Evolutionary conservation across 768 basidiomycete species (phyloP), one percentile per base, ranked within the genome.

Genomic region (Termitomyces sp.): DNA sequence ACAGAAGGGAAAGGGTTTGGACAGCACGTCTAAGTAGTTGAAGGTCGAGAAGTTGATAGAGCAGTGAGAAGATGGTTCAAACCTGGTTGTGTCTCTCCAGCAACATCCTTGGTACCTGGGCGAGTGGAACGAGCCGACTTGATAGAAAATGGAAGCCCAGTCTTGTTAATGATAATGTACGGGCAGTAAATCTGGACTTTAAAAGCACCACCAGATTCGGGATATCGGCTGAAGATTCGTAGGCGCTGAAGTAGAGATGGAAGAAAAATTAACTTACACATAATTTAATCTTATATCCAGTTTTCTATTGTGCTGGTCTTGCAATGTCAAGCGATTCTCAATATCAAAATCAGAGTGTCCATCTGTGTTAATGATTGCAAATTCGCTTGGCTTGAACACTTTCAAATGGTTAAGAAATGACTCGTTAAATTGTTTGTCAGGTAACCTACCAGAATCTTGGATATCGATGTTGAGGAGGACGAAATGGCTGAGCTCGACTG

Each of bases 331-430:
- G 37, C 75, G 79, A 51, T 77, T 81, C 70, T 95, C 97, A 54
- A 84, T 78, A 58, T 88, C 89, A 61, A 94, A 93, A 70, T 94
- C 94, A 3, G 94, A 89, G 54, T 91, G 84, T 30, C 85, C 86
- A 67, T 97, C 94, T 15, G 91, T 92, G 66, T 94, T 98, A 72
- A 99, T 95, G 70, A 99, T 98, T 3, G 94, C 89, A 63, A 97
- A 99, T 57, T 98, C 95, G 67, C 94, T 96, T 15, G 93, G 88
- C 65, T 89, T 89, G 75, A 94, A 92, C 14, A 84, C 94, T 96
- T 63, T 42, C 42, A 28, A 50, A 46, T 46, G 31, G 42, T 37
- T 21, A 45, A 28, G n/a, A 1, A 35, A 15, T 40, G 37, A 33
- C 9, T 31, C 9, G 31, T 19, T 37, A 50, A 10, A 10, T 10